Base-by-base conservation (phyloP, 805 yeast genomes). In the Saccharomycopsis capsularis region DNA sequence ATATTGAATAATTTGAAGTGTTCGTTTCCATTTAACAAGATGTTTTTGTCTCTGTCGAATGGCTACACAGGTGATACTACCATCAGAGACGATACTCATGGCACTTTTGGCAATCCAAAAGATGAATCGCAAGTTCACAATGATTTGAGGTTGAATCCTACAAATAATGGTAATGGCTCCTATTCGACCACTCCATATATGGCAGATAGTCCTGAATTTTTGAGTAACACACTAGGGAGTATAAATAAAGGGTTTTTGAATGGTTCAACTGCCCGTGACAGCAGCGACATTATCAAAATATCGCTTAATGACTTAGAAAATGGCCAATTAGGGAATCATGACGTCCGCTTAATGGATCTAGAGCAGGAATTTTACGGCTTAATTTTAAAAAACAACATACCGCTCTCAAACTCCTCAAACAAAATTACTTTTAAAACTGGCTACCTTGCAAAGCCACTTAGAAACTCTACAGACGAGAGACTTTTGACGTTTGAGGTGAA, bases 371-470 rank as follows among this genome's bases (percentile, higher is more conserved):
- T 80, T 1, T 73, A 73, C 52, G 89, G 84, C 0, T 58, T 81
- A 0, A 67, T 84, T 2, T 75, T 86, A 3, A 75, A 73, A 27
- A 69, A 74, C 19, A 75, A 88, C 0, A 73, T 81, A 39, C 85
- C 90, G 2, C 66, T 85, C 18, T 75, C 85, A 36, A 82, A 81
- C 56, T 81, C 86, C 18, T 84, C 85, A 6, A 79, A 81, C 21
- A 68, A 90, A 44, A 68, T 82, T 46, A 84, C 90, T 2, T 75
- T 83, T 57, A 78, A 79, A 53, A 78, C 86, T 1, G 93, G 93
- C 0, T 84, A 79, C 52, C 62, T 85, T 47, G 57, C 82, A 5
- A 79, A 75, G 50, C 70, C 70, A 30, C 46, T 61, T 22, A 40
- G 46, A 9, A 47, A 62, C 42, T n/a, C 47, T 15, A 56, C 57